These are phyloP conservation scores for Ammopiptanthus mongolicus DNA, from an alignment of 306 rosid genomes.

Conservation along the genomic window DNA sequence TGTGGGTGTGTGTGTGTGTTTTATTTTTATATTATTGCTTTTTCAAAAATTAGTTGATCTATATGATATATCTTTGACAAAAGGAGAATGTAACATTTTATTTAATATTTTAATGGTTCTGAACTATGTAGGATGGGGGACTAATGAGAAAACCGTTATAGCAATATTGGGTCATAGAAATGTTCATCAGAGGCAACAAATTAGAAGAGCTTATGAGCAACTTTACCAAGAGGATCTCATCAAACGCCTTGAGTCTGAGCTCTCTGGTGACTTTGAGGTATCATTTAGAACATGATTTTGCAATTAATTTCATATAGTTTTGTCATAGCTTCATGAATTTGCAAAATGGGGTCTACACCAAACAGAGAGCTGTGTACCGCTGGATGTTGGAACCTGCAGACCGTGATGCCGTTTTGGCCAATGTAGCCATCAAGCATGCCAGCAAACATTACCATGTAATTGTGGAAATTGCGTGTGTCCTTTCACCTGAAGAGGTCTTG, in stretches of 20 bases:
- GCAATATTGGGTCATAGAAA: conserved; percentile 54
- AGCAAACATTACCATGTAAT: conserved; percentile 41
- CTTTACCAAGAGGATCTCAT: conserved; percentile 55
- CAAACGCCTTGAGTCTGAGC: conserved; percentile 77
- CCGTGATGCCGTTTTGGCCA: conserved; percentile 73
- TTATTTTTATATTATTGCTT: no score
- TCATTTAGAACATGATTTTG: neutral
- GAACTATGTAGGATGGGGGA: conserved; percentile 63
- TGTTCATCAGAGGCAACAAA: conserved; percentile 61
- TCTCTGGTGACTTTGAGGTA: conserved; percentile 77
- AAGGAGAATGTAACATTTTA: neutral
- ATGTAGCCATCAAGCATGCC: conserved; percentile 54
- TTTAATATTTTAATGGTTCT: neutral
- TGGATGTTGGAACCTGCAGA: conserved; percentile 74
- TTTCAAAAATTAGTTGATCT: neutral
- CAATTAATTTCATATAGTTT: neutral
- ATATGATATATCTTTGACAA: neutral
- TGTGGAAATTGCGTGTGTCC: conserved; percentile 53
- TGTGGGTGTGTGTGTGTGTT: no score
- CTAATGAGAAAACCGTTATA: conserved; percentile 68
- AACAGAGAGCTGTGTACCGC: conserved; percentile 70
- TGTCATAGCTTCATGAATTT: neutral
- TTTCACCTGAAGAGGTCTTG: conserved; percentile 60
- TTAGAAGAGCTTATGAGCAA: conserved; percentile 53
- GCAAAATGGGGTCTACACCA: neutral